Conservation (phyloP, 1,284 basidiomycete species). For the Salmacisia buchloeana region DNA sequence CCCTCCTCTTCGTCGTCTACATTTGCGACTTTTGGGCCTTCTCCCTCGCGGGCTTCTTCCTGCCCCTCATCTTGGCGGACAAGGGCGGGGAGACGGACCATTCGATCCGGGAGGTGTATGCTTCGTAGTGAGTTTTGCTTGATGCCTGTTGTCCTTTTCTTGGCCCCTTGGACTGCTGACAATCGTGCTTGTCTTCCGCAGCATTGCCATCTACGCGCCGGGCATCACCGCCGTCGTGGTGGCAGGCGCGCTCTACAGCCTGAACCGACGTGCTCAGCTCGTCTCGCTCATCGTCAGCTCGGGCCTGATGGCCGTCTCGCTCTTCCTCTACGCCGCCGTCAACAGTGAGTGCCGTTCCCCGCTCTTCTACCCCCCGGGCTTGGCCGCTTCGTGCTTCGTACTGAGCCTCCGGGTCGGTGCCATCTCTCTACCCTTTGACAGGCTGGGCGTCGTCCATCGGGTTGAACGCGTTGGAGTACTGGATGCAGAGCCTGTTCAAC, state of each 20-base stretch:
- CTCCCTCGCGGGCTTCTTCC: constrained; percentile 51
- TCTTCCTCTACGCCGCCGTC: constrained; percentile 53
- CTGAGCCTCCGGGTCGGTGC: neutral
- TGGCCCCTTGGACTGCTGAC: neutral
- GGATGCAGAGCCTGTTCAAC: constrained; percentile 52
- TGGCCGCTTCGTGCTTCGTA: neutral
- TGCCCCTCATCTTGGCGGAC: constrained; percentile 51
- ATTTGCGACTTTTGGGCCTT: constrained; percentile 49
- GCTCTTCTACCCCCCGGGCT: constrained; percentile 7
- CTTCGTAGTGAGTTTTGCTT: constrained; percentile 26
- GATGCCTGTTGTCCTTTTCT: neutral
- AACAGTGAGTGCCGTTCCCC: constrained; percentile 23
- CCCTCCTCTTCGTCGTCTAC: neutral
- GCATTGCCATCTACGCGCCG: constrained; percentile 45
- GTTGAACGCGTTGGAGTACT: constrained; percentile 51
- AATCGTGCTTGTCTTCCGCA: neutral
- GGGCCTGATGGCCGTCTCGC: constrained; percentile 50
- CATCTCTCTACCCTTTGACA: constrained; percentile 13
- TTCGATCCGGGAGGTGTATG: constrained; percentile 52
- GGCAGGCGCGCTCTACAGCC: constrained; percentile 28
- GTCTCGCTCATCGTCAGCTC: constrained; percentile 52
- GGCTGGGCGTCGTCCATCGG: constrained; percentile 38
- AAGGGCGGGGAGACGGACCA: constrained; percentile 45
- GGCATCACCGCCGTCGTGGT: constrained; percentile 49
- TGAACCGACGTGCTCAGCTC: constrained; percentile 50